Percentiles rank a stretch among this genome's conserved stretches.
phyloP scores from a whole-genome alignment of 139 green algal species.

The Chlamydomonas sp. region DNA sequence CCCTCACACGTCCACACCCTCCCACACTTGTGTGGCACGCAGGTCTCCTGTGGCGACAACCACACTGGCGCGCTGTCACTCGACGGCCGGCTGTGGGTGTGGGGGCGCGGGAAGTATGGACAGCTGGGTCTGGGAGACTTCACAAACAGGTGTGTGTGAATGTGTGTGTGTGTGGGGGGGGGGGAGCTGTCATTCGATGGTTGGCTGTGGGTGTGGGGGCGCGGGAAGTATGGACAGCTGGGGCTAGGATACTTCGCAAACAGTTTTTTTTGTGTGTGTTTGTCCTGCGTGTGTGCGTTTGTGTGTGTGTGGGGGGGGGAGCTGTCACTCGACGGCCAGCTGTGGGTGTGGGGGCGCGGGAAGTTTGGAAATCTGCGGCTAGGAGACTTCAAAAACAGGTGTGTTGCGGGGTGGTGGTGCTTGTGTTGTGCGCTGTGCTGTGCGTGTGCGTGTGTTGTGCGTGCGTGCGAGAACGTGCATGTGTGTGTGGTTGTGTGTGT shows the following conservation, averaged over 20 bases:
- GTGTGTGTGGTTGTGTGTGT: too few species aligned
- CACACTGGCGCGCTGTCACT: slow-evolving; percentile 60
- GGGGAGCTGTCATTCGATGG: slow-evolving; percentile 51
- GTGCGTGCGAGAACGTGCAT: too few species aligned
- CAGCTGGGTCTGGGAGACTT: slow-evolving; percentile 59
- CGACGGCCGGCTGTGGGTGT: slow-evolving; percentile 59
- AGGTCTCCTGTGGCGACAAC: slow-evolving; percentile 59
- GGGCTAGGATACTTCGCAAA: slow-evolving; percentile 23
- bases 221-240: not conserved
- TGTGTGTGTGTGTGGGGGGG: too few species aligned
- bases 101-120: slow-evolving; percentile 66
- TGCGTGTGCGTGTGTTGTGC: too few species aligned
- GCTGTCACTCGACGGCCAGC: slow-evolving; percentile 42
- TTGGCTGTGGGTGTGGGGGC: slow-evolving; percentile 31
- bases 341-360: slow-evolving; percentile 30
- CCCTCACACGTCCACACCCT: not conserved
- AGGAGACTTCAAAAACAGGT: slow-evolving; percentile 29
- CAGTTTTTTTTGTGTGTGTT: too few species aligned
- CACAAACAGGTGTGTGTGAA: too few species aligned
- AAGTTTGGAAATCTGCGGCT: not conserved
- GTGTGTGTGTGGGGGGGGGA: too few species aligned
- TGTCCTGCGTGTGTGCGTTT: too few species aligned
- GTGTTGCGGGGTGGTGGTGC: too few species aligned
- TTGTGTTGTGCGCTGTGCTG: too few species aligned
- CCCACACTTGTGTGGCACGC: not conserved